phyloP scores from a whole-genome alignment of 2,329 filamentous ascomycete genomes.

The Cercospora sp. region DNA sequence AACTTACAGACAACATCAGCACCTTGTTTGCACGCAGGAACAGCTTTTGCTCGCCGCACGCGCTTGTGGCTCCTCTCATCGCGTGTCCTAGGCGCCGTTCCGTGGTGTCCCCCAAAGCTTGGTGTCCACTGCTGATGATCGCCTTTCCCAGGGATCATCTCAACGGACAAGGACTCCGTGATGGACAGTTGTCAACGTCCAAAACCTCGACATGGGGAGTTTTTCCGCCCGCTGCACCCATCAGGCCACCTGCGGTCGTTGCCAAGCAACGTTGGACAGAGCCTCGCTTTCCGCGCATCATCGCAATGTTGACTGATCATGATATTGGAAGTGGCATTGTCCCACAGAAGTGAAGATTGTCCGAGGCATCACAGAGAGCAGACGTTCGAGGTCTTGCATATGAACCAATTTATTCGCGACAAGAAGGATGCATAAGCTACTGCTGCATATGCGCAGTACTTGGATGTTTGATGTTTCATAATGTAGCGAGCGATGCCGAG shows the following conservation, averaged over 20 bases:
- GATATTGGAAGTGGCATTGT: background rate
- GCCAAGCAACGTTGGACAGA: background rate
- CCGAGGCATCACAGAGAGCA: background rate
- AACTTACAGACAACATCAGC: background rate
- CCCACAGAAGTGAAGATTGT: background rate
- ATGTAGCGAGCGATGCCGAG: background rate
- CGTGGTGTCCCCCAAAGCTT: slow-evolving; percentile 1
- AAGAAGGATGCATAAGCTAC: background rate
- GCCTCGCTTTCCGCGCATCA: background rate
- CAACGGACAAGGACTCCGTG: background rate
- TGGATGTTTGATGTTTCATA: background rate
- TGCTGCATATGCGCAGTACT: background rate
- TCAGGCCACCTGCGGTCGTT: background rate
- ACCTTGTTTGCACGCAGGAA: background rate
- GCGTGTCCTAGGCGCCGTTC: background rate
- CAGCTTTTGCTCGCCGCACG: background rate
- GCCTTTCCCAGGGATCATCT: background rate
- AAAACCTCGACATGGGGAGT: background rate
- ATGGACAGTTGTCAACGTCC: background rate
- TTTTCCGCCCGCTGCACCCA: background rate
- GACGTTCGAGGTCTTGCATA: background rate
- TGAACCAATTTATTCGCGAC: background rate
- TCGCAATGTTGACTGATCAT: background rate
- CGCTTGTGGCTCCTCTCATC: background rate
- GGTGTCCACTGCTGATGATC: slow-evolving; percentile 5